These are phyloP conservation scores for Phytophthora idaei DNA, from an alignment of 352 stramenopile genomes.

Conservation along the genomic window DNA sequence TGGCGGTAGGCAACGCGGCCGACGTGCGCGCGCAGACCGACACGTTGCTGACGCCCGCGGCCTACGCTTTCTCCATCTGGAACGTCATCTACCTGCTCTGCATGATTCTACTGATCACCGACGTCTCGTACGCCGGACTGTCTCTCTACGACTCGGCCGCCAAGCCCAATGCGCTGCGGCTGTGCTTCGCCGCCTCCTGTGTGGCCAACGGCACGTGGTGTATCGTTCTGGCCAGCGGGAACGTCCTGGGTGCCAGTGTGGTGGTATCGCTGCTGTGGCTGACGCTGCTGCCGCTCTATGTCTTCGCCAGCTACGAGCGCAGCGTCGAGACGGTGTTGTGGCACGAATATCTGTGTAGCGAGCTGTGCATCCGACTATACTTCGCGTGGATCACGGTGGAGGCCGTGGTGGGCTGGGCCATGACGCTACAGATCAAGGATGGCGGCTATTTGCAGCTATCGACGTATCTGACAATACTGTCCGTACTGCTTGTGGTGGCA, in stretches of 20 bases:
- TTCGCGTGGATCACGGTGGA: conserved; percentile 69
- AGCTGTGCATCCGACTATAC: conserved; percentile 68
- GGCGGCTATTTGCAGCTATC: conserved; percentile 47
- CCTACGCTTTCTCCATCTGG: conserved; percentile 71
- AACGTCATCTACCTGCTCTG: conserved; percentile 68
- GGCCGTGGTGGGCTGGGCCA: conserved; percentile 58
- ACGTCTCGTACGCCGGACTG: conserved; percentile 54
- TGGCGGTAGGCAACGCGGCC: conserved; percentile 31
- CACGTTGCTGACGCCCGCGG: conserved; percentile 60
- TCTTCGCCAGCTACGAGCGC: conserved; percentile 62
- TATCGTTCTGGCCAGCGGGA: conserved; percentile 50
- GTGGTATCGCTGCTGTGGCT: conserved; percentile 67
- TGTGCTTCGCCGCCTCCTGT: conserved; percentile 63
- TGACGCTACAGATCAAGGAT: conserved; percentile 46
- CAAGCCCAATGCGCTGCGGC: conserved; percentile 50
- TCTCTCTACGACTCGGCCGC: conserved; percentile 54
- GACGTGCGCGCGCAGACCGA: conserved; percentile 40
- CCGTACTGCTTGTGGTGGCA: conserved; percentile 46
- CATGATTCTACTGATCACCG: conserved; percentile 56
- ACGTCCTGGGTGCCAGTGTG: conserved; percentile 46
- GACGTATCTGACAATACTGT: conserved; percentile 53
- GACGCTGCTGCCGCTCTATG: conserved; percentile 64
- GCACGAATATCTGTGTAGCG: conserved; percentile 63
- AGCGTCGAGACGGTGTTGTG: conserved; percentile 50
- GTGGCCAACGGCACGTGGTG: conserved; percentile 58